A percentile compares a stretch with the other conserved stretches of the same genome.
phyloP scores from a whole-genome alignment of 2,329 filamentous ascomycete genomes.

The Venturia pyrina region DNA sequence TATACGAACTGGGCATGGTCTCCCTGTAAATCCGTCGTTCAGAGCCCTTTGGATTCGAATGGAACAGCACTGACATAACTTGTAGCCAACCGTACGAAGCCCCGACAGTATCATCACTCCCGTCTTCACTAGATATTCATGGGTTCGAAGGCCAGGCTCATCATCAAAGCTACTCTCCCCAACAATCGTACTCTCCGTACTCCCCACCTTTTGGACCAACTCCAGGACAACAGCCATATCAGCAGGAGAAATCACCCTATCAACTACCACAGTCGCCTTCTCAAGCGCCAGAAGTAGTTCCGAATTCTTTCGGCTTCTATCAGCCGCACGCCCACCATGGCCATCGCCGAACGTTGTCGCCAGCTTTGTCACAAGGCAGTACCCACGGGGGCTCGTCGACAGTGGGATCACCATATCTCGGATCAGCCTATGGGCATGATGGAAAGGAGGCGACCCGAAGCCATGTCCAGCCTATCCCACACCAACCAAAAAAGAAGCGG shows the following conservation, averaged over 20 bases:
- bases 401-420: not conserved
- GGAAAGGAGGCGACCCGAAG: no score
- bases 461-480: no score
- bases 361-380: not conserved
- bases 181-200: not conserved
- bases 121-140: not conserved
- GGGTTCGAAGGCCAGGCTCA: not conserved
- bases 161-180: not conserved
- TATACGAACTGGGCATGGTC: no score
- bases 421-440: not conserved
- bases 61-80: not conserved
- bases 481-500: no score
- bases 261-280: not conserved
- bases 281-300: not conserved
- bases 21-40: no score
- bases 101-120: not conserved
- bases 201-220: not conserved
- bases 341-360: not conserved
- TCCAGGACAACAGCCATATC: not conserved
- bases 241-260: not conserved
- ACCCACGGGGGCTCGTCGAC: not conserved
- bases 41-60: no score
- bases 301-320: not conserved
- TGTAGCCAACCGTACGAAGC: not conserved
- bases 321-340: not conserved